These are phyloP conservation scores for Colletotrichum spinosum DNA, from an alignment of 2,329 filamentous ascomycete species.

Conservation along the genomic window DNA sequence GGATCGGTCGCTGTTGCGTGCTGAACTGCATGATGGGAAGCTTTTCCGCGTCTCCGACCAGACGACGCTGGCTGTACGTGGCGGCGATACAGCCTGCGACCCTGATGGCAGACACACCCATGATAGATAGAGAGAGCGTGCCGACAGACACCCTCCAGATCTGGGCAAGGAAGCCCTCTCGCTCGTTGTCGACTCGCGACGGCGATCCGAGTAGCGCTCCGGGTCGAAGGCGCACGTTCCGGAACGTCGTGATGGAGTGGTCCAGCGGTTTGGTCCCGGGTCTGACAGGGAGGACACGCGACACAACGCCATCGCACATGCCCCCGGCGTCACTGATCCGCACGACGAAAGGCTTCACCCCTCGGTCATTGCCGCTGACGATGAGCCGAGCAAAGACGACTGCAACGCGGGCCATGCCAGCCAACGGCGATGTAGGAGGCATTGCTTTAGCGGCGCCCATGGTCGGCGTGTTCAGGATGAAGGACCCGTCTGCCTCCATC, in stretches of 20 bases:
- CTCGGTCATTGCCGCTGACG: slow-evolving; percentile 40
- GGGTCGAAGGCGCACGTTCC: slow-evolving; percentile 43
- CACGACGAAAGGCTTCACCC: slow-evolving; percentile 48
- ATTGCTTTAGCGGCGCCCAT: slow-evolving; percentile 47
- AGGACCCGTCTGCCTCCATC: slow-evolving; percentile 46
- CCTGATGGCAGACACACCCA: slow-evolving; percentile 36
- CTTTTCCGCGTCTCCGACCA: slow-evolving; percentile 13
- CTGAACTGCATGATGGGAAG: slow-evolving; percentile 33
- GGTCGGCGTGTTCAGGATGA: slow-evolving; percentile 48
- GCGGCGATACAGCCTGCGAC: slow-evolving; percentile 38
- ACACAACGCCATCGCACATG: slow-evolving; percentile 45
- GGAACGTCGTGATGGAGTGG: slow-evolving; percentile 48
- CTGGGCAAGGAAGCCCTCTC: slow-evolving; percentile 42
- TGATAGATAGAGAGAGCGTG: slow-evolving; percentile 41
- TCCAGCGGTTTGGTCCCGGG: slow-evolving; percentile 45
- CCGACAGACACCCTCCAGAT: slow-evolving; percentile 43
- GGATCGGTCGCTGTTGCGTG: slow-evolving; percentile 43
- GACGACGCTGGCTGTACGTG: slow-evolving; percentile 39
- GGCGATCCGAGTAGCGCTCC: slow-evolving; percentile 44
- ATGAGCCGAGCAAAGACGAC: slow-evolving; percentile 49
- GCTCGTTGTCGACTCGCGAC: slow-evolving; percentile 35
- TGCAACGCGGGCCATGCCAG: slow-evolving; percentile 43
- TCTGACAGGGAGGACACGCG: slow-evolving; percentile 41
- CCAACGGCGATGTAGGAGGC: slow-evolving; percentile 42
- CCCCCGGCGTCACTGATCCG: slow-evolving; percentile 40